These are phyloP conservation scores for Nakazawaea holstii DNA, from an alignment of 805 yeast genomes.

Conservation along the genomic window DNA sequence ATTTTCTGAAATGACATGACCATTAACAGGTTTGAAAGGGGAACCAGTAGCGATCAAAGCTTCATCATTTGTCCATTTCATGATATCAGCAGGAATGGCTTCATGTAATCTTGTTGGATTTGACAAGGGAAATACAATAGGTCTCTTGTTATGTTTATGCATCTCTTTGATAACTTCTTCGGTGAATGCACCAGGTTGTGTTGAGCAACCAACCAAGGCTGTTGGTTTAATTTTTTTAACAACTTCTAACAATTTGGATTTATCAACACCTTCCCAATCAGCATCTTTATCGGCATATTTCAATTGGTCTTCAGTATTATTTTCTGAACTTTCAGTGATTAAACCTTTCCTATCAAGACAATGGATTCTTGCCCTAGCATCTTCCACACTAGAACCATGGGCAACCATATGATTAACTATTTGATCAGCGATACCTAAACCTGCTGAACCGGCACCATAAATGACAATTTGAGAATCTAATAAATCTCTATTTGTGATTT, in stretches of 20 bases:
- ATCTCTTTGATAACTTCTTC: slow-evolving; percentile 81
- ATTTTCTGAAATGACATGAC: slow-evolving; percentile 86
- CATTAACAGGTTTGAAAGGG: slow-evolving; percentile 93
- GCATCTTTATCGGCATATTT: slow-evolving; percentile 67
- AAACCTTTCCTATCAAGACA: slow-evolving; percentile 84
- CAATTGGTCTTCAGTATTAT: slow-evolving; percentile 52
- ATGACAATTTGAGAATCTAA: slow-evolving; percentile 65
- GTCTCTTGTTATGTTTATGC: slow-evolving; percentile 82
- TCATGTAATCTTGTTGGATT: slow-evolving; percentile 96
- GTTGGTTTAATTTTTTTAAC: slow-evolving; percentile 77
- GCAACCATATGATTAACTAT: slow-evolving; percentile 81
- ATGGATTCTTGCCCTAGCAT: slow-evolving; percentile 71
- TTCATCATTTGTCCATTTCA: slow-evolving; percentile 87
- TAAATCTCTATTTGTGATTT: slow-evolving; percentile 64
- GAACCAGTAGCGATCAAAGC: slow-evolving; percentile 97
- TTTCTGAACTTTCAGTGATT: slow-evolving; percentile 51
- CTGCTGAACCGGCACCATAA: slow-evolving; percentile 97
- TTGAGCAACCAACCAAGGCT: slow-evolving; percentile 90
- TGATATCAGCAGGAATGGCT: slow-evolving; percentile 84
- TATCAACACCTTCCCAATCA: slow-evolving; percentile 72
- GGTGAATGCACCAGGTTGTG: slow-evolving; percentile 92
- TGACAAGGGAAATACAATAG: slow-evolving; percentile 91
- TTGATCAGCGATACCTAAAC: slow-evolving; percentile 94
- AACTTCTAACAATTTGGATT: slow-evolving; percentile 61
- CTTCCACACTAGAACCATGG: slow-evolving; percentile 68